These are phyloP conservation scores for Pseudocercospora macadamiae DNA, from an alignment of 2,329 filamentous ascomycete species.

Conservation along the genomic window DNA sequence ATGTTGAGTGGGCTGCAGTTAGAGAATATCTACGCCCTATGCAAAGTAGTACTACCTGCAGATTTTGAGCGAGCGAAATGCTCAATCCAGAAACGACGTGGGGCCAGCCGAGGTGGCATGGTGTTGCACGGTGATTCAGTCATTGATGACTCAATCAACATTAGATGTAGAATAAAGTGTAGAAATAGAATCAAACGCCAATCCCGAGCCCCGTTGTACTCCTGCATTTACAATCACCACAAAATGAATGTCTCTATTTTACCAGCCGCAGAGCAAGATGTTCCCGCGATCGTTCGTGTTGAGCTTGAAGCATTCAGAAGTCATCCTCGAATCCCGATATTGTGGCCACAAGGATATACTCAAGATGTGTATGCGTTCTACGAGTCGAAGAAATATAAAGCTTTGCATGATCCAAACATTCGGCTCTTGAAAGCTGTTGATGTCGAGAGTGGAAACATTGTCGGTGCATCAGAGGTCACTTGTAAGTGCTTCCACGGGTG, in stretches of 20 bases:
- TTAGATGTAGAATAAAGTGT: too few relatives aligned
- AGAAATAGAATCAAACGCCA: too few relatives aligned
- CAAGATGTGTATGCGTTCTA: slow-evolving; percentile 31
- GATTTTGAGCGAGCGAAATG: too few relatives aligned
- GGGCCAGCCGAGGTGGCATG: too few relatives aligned
- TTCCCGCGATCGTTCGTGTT: slow-evolving; percentile 26
- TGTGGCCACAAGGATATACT: slow-evolving; percentile 31
- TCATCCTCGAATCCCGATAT: slow-evolving; percentile 32
- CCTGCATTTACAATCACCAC: background rate
- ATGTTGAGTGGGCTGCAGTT: too few relatives aligned
- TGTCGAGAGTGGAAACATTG: slow-evolving; percentile 23
- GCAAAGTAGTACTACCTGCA: too few relatives aligned
- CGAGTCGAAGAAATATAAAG: slow-evolving; percentile 16
- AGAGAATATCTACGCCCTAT: too few relatives aligned
- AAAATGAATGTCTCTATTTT: slow-evolving; percentile 26
- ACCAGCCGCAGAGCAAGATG: slow-evolving; percentile 24
- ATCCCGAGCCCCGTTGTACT: too few relatives aligned
- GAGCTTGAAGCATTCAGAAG: slow-evolving; percentile 32
- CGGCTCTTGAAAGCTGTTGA: slow-evolving; percentile 31
- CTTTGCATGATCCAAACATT: slow-evolving; percentile 16
- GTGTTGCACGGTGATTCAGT: too few relatives aligned
- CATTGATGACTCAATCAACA: background rate
- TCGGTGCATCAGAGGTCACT: slow-evolving; percentile 28
- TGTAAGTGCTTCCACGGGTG: too few relatives aligned
- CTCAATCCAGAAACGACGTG: too few relatives aligned